Base-by-base conservation (phyloP, 306 rosid species). In the Trichosanthes cucumerina region DNA sequence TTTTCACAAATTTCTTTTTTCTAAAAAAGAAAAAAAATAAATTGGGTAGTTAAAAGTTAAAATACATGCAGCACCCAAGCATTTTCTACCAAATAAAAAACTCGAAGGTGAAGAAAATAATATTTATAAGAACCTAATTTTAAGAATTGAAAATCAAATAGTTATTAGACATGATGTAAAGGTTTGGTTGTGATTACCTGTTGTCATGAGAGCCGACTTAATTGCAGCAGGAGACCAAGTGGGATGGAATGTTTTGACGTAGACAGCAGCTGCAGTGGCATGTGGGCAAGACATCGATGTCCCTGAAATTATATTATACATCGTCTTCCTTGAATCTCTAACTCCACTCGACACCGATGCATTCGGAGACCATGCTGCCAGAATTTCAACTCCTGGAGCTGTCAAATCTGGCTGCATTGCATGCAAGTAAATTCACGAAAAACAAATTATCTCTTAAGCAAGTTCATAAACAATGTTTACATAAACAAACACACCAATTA, bases 231-330 rank as follows among this genome's bases (percentile, higher is more conserved):
- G 82, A 69, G 87, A 82, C 89, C 86, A 83, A 0, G 0, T 50
- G 12, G 85, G 89, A 43, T 81, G 80, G 44, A 60, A 38, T 47
- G 85, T 78, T 81, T 85, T 83, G 18, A 79, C 88, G 44, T 72
- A 68, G 34, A 80, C 71, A 47, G 88, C 84, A 11, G 47, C 84
- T 62, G 72, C 80, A 7, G 80, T 79, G 23, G 59, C 79, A 33
- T 81, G 87, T 33, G 88, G 82, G 50, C 81, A 81, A 28, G 82
- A 74, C 90, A 84, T 82, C 34, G 90, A 84, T 31, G 88, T 87
- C 34, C 86, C 88, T 1, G 85, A 76, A n/a, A 81, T 41, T 7
- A 87, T 80, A 12, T 87, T 81, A 54, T 66, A 87, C 5, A 31
- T 11, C 3, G 43, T 4, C 56, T 9, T 11, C 77, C 86, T 78